A percentile compares a stretch with the other conserved stretches of the same genome.
Conservation (phyloP, 345 rosid species). For the Pistacia integerrima region DNA sequence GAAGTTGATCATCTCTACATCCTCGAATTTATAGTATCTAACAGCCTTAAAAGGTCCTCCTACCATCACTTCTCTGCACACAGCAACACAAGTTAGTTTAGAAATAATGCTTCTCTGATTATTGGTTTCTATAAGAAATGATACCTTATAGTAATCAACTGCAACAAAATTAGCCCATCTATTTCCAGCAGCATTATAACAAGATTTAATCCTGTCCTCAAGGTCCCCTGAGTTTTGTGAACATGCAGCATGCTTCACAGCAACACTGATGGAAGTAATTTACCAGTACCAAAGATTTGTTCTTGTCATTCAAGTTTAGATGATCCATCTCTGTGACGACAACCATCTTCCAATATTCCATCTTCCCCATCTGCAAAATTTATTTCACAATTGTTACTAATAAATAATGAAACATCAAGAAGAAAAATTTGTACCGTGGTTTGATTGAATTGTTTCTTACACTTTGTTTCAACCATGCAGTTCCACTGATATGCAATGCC, state of each 20-base stretch:
- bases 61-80: slow-evolving; percentile 64
- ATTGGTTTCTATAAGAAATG: too few relatives aligned
- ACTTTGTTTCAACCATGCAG: slow-evolving; percentile 12
- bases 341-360: slow-evolving; percentile 55
- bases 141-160: slow-evolving; percentile 61
- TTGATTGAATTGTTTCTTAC: too few relatives aligned
- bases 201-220: slow-evolving; percentile 47
- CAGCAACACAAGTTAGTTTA: not conserved
- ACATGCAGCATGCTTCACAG: slow-evolving; percentile 39
- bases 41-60: slow-evolving; percentile 68
- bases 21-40: slow-evolving; percentile 44
- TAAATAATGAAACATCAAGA: too few relatives aligned
- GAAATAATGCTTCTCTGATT: too few relatives aligned
- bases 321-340: slow-evolving; percentile 57
- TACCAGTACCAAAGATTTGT: slow-evolving; percentile 55
- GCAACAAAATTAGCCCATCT: slow-evolving; percentile 74
- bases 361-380: slow-evolving; percentile 47
- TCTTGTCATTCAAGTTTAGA: slow-evolving; percentile 39
- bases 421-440: too few relatives aligned
- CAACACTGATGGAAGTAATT: slow-evolving; percentile 34
- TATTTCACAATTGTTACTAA: too few relatives aligned
- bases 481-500: slow-evolving; percentile 72
- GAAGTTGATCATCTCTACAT: too few relatives aligned
- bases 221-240: slow-evolving; percentile 49
- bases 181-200: slow-evolving; percentile 46